Evolutionary conservation across 345 rosid species (phyloP).

Genomic region (Populus davidiana): DNA sequence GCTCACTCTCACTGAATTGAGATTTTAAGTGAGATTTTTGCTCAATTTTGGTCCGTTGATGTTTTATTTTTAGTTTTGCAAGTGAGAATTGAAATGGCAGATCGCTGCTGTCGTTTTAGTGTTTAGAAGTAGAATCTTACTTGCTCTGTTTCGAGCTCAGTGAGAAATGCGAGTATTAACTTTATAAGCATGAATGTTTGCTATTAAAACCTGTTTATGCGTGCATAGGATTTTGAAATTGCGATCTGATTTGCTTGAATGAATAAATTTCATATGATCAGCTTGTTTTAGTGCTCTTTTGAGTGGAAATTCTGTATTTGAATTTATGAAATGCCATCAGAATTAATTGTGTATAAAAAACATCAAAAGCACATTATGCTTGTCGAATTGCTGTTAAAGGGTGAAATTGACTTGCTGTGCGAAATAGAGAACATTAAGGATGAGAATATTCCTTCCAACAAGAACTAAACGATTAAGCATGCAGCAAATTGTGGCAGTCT

Average conservation of each 20-base stretch:
- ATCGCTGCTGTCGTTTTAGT: conserved; percentile 2
- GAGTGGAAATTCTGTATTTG: background rate
- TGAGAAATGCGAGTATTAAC: background rate
- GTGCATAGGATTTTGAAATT: background rate
- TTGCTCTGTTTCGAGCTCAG: conserved; percentile 1
- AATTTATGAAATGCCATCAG: background rate
- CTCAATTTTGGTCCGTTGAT: background rate
- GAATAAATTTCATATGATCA: background rate
- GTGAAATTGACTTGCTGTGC: background rate
- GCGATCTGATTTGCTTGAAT: background rate
- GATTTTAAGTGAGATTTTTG: background rate
- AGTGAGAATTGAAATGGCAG: background rate
- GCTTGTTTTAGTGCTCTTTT: background rate
- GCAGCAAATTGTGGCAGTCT: background rate
- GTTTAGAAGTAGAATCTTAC: background rate
- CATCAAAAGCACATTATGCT: background rate
- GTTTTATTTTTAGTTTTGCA: conserved; percentile 1
- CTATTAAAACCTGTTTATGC: background rate
- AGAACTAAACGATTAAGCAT: background rate
- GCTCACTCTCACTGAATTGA: background rate
- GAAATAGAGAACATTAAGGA: background rate
- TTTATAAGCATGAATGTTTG: background rate
- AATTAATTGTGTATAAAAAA: background rate
- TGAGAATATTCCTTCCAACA: background rate
- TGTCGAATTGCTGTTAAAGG: background rate